A percentile compares a stretch with the other conserved stretches of the same genome.
These are phyloP conservation scores for Phytopythium mirpurense DNA, from an alignment of 352 stramenopile species.

Conservation along the genomic window DNA sequence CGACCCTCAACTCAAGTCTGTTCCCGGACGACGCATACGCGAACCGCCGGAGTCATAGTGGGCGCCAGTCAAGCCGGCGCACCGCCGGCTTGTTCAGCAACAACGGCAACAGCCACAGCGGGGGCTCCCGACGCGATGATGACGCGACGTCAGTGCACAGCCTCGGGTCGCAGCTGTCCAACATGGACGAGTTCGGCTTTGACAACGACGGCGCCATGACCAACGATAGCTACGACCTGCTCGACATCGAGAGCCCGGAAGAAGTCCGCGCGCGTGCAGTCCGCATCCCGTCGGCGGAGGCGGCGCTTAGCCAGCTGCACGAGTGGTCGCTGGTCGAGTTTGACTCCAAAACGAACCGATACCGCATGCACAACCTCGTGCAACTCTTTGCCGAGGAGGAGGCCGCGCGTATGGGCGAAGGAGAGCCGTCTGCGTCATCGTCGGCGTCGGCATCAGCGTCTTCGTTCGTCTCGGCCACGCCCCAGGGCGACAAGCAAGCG, in stretches of 20 bases:
- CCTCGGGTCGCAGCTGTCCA: slow-evolving; percentile 58
- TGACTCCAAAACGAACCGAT: slow-evolving; percentile 57
- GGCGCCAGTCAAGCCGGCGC: slow-evolving; percentile 11
- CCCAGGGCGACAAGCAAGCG: neutral
- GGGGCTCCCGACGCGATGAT: slow-evolving; percentile 25
- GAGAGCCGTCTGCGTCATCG: slow-evolving; percentile 7
- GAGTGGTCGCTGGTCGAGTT: slow-evolving; percentile 83
- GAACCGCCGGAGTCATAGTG: slow-evolving; percentile 13
- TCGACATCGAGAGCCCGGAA: slow-evolving; percentile 67
- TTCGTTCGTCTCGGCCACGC: slow-evolving; percentile 30
- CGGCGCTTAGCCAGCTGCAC: slow-evolving; percentile 56
- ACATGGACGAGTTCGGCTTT: slow-evolving; percentile 65
- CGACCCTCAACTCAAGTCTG: slow-evolving; percentile 18
- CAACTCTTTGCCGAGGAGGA: slow-evolving; percentile 83
- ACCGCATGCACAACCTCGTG: slow-evolving; percentile 82
- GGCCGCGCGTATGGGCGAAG: slow-evolving; percentile 48
- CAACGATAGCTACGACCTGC: slow-evolving; percentile 68
- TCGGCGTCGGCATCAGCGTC: slow-evolving; percentile 3
- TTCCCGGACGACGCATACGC: slow-evolving; percentile 54
- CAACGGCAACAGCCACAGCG: neutral
- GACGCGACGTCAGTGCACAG: slow-evolving; percentile 49
- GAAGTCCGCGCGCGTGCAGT: slow-evolving; percentile 49
- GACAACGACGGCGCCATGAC: slow-evolving; percentile 81
- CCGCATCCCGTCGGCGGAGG: slow-evolving; percentile 38
- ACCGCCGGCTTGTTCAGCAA: neutral